These are phyloP conservation scores for Hemileccinum rubropunctum DNA, from an alignment of 768 basidiomycete species.

Conservation along the genomic window DNA sequence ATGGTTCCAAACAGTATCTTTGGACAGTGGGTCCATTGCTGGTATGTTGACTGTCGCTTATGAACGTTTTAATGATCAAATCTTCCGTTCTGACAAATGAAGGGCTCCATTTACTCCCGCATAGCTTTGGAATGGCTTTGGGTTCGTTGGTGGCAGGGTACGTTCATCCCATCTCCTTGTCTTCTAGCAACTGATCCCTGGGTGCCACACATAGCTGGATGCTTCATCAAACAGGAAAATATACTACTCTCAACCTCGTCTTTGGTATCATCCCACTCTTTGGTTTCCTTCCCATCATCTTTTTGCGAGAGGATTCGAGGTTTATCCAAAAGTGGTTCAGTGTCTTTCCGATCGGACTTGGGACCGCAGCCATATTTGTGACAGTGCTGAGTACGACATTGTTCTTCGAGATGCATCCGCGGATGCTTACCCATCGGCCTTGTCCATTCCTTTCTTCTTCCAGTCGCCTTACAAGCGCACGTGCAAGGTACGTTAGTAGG, in stretches of 20 bases:
- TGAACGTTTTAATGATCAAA: too few relatives aligned
- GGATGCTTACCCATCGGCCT: not conserved
- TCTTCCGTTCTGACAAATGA: too few relatives aligned
- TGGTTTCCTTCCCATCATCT: constrained; percentile 10
- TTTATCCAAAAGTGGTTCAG: constrained; percentile 10
- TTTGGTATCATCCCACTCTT: constrained; percentile 12
- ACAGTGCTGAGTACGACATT: constrained; percentile 8
- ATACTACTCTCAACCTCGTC: constrained; percentile 4
- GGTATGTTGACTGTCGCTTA: not conserved
- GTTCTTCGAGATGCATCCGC: not conserved
- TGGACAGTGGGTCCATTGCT: constrained; percentile 9
- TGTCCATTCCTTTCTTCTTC: not conserved
- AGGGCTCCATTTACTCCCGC: constrained; percentile 15
- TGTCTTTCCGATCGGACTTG: constrained; percentile 17
- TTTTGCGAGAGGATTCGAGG: constrained; percentile 7
- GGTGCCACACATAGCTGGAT: constrained; percentile 3
- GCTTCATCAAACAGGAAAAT: constrained; percentile 12
- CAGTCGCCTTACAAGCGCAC: constrained; percentile 16
- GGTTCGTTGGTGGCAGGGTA: constrained; percentile 12
- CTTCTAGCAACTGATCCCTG: not conserved
- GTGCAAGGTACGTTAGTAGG: not conserved
- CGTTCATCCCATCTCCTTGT: not conserved
- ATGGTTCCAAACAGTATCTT: constrained; percentile 15
- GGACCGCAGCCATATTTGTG: constrained; percentile 14
- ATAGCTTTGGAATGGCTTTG: constrained; percentile 12